Conservation (phyloP, 2,329 filamentous ascomycete species). For the Curvularia lunata region DNA sequence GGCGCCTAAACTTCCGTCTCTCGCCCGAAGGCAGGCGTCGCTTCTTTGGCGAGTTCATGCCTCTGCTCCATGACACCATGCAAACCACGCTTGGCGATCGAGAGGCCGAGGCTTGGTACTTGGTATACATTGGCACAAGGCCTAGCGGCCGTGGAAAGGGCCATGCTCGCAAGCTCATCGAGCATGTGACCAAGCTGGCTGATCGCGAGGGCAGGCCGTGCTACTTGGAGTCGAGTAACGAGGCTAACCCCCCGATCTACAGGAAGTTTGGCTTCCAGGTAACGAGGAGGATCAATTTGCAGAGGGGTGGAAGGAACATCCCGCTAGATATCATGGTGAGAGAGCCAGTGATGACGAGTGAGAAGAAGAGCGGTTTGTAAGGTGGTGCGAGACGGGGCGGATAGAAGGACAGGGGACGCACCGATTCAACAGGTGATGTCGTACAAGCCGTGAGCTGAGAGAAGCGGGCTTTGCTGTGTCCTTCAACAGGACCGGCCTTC, state of each 20-base stretch:
- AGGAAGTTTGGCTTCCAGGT: slow-evolving; percentile 75
- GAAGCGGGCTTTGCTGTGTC: slow-evolving; percentile 1
- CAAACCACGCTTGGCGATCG: slow-evolving; percentile 69
- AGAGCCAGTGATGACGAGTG: slow-evolving; percentile 59
- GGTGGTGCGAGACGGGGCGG: background rate
- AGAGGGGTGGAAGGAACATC: slow-evolving; percentile 64
- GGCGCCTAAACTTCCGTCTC: slow-evolving; percentile 77
- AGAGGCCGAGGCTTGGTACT: slow-evolving; percentile 75
- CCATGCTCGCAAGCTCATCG: slow-evolving; percentile 73
- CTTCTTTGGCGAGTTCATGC: slow-evolving; percentile 79
- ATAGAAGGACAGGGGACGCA: slow-evolving; percentile 14
- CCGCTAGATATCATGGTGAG: slow-evolving; percentile 81
- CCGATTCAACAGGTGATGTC: slow-evolving; percentile 34
- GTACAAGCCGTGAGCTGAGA: slow-evolving; percentile 1
- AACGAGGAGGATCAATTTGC: slow-evolving; percentile 67
- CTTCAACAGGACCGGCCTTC: slow-evolving; percentile 32
- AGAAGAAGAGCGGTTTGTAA: slow-evolving; percentile 30
- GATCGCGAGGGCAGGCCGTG: slow-evolving; percentile 71
- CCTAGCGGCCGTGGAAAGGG: slow-evolving; percentile 73
- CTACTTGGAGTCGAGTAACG: slow-evolving; percentile 80
- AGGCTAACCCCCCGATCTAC: slow-evolving; percentile 73
- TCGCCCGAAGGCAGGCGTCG: slow-evolving; percentile 73
- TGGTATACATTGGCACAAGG: slow-evolving; percentile 82
- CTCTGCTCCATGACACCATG: slow-evolving; percentile 76
- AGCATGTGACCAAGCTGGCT: slow-evolving; percentile 69